Percentiles rank a stretch among this genome's conserved stretches.
phyloP scores from a whole-genome alignment of 371 early-diverging fungal species.

The Mortierella sp. region DNA sequence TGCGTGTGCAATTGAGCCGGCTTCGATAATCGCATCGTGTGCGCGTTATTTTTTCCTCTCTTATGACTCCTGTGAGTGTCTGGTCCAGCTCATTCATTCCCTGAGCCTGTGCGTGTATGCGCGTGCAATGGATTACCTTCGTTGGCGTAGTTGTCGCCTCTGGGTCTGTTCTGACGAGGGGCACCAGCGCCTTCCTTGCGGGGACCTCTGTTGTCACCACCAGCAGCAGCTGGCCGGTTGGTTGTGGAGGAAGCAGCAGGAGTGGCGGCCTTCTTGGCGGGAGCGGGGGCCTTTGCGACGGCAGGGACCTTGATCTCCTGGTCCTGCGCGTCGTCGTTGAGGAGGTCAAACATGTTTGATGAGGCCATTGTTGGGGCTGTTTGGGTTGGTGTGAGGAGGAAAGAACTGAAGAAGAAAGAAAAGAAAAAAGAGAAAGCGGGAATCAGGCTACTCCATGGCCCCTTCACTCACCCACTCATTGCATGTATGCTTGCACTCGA shows the following conservation, averaged over 20 bases:
- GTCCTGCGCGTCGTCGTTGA: slow-evolving; percentile 58
- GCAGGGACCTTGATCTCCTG: slow-evolving; percentile 54
- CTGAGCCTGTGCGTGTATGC: neutral
- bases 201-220: slow-evolving; percentile 37
- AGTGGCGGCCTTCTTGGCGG: slow-evolving; percentile 31
- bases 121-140: slow-evolving; percentile 28
- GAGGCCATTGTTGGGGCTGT: slow-evolving; percentile 47
- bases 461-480: neutral
- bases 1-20: neutral
- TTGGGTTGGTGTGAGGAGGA: neutral
- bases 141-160: slow-evolving; percentile 23
- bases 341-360: slow-evolving; percentile 47
- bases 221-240: slow-evolving; percentile 20
- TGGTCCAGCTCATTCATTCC: neutral
- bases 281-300: slow-evolving; percentile 25
- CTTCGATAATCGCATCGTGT: slow-evolving; percentile 3
- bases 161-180: slow-evolving; percentile 33
- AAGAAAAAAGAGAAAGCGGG: neutral
- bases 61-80: neutral
- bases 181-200: slow-evolving; percentile 28
- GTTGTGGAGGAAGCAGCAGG: slow-evolving; percentile 18
- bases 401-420: slow-evolving; percentile 1
- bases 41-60: neutral
- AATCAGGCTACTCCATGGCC: neutral
- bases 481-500: neutral